phyloP scores from a whole-genome alignment of 2,329 filamentous ascomycete species.

The Teratosphaeria nubilosa region DNA sequence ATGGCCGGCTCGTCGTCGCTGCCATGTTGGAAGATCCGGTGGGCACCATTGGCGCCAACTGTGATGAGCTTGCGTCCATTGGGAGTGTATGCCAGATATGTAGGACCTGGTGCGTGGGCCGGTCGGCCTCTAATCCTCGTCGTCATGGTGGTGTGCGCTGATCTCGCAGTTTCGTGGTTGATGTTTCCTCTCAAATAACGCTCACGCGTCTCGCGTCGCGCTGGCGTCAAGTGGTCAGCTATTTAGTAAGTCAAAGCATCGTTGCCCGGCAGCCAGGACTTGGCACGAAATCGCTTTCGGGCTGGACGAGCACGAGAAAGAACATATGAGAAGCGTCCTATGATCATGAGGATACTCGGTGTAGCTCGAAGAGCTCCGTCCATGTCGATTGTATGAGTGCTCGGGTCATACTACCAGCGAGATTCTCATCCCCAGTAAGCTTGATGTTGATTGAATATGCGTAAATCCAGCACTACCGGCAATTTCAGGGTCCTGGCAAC shows the following conservation, averaged over 20 bases:
- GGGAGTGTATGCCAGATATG: constrained; percentile 80
- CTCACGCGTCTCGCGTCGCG: background rate
- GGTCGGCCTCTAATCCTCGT: constrained; percentile 52
- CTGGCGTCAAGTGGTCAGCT: background rate
- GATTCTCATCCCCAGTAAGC: background rate
- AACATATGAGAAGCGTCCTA: background rate
- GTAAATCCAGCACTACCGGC: background rate
- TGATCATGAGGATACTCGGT: background rate
- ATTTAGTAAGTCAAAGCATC: background rate
- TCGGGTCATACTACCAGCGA: background rate
- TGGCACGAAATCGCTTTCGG: background rate
- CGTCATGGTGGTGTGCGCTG: constrained; percentile 3
- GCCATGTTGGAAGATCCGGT: constrained; percentile 83
- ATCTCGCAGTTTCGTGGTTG: background rate
- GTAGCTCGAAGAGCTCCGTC: background rate
- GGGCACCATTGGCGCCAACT: constrained; percentile 85
- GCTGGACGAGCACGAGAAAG: background rate
- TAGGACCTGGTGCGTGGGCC: constrained; percentile 70
- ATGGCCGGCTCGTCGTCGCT: constrained; percentile 87
- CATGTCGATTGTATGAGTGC: background rate
- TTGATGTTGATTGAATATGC: background rate
- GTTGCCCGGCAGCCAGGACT: background rate
- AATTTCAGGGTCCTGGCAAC: background rate
- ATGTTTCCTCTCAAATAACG: background rate
- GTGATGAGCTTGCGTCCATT: constrained; percentile 81